Base-by-base conservation (phyloP, 2,329 filamentous ascomycete species). In the Knoxdaviesia capensis region DNA sequence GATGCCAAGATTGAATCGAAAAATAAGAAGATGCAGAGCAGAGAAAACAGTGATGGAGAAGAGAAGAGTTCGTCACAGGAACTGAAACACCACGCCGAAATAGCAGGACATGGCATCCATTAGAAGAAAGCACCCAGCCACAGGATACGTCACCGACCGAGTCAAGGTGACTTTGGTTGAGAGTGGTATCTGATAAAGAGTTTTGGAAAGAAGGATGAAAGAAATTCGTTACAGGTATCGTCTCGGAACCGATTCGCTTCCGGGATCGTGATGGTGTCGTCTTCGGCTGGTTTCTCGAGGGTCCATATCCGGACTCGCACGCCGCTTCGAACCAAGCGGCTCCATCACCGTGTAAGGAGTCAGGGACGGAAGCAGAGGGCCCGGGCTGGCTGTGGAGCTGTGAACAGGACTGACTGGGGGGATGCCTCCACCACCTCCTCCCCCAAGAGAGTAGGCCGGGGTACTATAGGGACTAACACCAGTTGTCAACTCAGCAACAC, bases 401-500 rank as follows among this genome's bases (percentile, higher is more conserved):
- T 60, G 52, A 31, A 58, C 51, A 30, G 57, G 54, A 46, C 60
- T 59, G 38, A 54, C 54, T 35, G 52, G 60, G 3, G 61, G 56
- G 6, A 57, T 53, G 31, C 11, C 29, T 7, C 28, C 11, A 7
- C 20, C 29, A 20, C 40, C 34, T 29, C 34, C 39, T 7, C 35
- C 38, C 6, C 58, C 59, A 10, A 62, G 54, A 6, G 66, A 63
- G 51, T 71, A 72, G 1, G 69, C 66, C 35, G 69, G 68, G n/a
- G 68, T 69, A 48, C 60, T 69, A 52, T 77, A 77, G 1, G 71
- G 69, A 47, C 68, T 74, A 32, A 76, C 61, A 8, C 74, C 74
- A 0, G 73, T 77, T 2, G 74, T 78, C 49, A 79, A 63, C 52
- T 79, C 74, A 34, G 69, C 67, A 10, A 79, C 63, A 41, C 72